Percentiles rank a stretch among this genome's conserved stretches.
Evolutionary conservation across 1,139 yeast genomes (phyloP).

Genomic region (Scheffersomyces cryptocercus): DNA sequence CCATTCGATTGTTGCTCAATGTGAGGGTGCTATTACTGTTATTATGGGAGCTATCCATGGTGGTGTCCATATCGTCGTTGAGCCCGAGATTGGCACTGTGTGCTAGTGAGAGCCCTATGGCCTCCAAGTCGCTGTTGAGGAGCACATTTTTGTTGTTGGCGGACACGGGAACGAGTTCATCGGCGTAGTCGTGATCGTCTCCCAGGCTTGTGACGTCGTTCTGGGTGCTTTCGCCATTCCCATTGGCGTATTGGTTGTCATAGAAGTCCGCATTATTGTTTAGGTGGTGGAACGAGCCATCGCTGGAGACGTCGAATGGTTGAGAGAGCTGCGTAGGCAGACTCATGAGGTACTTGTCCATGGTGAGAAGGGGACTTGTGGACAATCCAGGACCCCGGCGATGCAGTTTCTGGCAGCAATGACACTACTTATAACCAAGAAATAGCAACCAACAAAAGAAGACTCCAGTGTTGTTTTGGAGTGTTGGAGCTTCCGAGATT

Average conservation of each 20-base stretch:
- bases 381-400: too few species aligned
- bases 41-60: conserved; percentile 5
- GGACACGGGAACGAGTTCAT: conserved; percentile 27
- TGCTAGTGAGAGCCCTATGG: conserved; percentile 2
- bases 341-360: conserved; percentile 50
- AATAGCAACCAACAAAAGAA: too few species aligned
- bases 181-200: conserved; percentile 4
- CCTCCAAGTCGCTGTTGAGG: conserved; percentile 1
- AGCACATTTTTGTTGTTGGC: conserved; percentile 10
- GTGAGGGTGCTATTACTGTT: conserved; percentile 3
- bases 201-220: conserved; percentile 8
- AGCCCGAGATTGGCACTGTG: conserved; percentile 2
- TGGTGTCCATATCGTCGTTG: conserved; percentile 5
- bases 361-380: conserved; percentile 7
- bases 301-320: conserved; percentile 27
- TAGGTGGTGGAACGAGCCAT: conserved; percentile 10
- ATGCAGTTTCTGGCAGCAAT: too few species aligned
- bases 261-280: conserved; percentile 8
- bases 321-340: conserved; percentile 44
- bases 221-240: conserved; percentile 7
- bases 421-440: too few species aligned
- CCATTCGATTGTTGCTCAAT: not conserved
- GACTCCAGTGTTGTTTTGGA: too few species aligned
- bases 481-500: too few species aligned
- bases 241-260: conserved; percentile 5